These are phyloP conservation scores for Schizochytrium sp. DNA, from an alignment of 108 stramenopile species.

Conservation along the genomic window DNA sequence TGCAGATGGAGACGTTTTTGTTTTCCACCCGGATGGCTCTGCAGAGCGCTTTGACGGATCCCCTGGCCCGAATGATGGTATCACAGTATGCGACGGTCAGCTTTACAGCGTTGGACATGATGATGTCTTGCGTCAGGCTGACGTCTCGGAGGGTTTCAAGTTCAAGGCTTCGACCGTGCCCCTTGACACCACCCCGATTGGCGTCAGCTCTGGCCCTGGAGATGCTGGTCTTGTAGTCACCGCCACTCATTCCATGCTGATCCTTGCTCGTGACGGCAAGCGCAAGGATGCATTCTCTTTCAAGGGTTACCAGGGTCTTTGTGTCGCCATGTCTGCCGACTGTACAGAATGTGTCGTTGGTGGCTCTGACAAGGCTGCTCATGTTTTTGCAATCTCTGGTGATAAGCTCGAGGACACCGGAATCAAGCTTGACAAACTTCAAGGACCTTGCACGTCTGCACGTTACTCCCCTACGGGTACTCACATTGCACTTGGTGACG, in stretches of 20 bases:
- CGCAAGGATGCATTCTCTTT: background rate
- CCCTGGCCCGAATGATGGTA: background rate
- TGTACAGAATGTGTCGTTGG: slow-evolving; percentile 18
- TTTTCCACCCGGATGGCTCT: background rate
- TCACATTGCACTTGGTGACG: slow-evolving; percentile 40
- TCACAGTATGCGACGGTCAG: slow-evolving; percentile 30
- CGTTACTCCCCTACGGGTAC: slow-evolving; percentile 8
- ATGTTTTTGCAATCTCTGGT: background rate
- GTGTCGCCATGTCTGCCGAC: slow-evolving; percentile 39
- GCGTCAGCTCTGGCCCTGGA: background rate
- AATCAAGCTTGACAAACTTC: slow-evolving; percentile 1
- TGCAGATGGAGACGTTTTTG: background rate
- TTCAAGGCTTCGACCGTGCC: background rate
- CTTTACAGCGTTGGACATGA: slow-evolving; percentile 32
- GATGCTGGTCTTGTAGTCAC: background rate
- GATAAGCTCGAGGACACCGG: background rate
- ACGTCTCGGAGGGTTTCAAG: slow-evolving; percentile 21
- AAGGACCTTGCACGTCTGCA: background rate
- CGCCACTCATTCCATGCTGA: background rate
- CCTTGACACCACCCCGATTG: background rate
- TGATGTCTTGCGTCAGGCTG: background rate
- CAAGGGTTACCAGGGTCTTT: background rate
- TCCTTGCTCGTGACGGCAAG: slow-evolving; percentile 36
- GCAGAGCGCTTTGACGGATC: slow-evolving; percentile 31
- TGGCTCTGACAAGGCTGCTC: slow-evolving; percentile 41